A percentile compares a stretch with the other conserved stretches of the same genome.
phyloP scores from a whole-genome alignment of 495 filamentous ascomycete genomes.

The Recurvomyces mirabilis region DNA sequence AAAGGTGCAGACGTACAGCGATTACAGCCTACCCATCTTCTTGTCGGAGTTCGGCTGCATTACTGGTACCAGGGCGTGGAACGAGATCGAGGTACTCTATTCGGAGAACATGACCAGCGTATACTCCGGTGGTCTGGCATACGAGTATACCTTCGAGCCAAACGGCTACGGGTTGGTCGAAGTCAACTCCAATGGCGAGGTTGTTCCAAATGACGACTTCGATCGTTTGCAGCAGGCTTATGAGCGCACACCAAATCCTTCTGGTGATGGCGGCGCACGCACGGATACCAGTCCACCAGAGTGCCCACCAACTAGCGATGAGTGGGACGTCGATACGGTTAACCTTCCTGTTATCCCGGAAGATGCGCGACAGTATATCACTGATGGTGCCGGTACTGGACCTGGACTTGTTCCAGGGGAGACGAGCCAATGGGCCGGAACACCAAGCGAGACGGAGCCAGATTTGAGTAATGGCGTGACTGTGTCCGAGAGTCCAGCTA shows the following conservation, averaged over 20 bases:
- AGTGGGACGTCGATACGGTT: constrained; percentile 57
- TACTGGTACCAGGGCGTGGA: constrained; percentile 65
- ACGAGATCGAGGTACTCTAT: constrained; percentile 70
- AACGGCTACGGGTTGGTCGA: constrained; percentile 64
- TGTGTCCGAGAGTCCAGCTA: neutral
- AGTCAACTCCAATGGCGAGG: constrained; percentile 40
- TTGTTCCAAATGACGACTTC: constrained; percentile 44
- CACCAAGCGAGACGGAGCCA: constrained; percentile 34
- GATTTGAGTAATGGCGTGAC: neutral
- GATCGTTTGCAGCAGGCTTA: constrained; percentile 54
- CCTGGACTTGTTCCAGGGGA: constrained; percentile 50
- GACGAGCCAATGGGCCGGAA: constrained; percentile 32
- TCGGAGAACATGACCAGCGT: constrained; percentile 59
- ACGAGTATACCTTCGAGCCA: constrained; percentile 68
- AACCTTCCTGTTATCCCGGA: constrained; percentile 65
- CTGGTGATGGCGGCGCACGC: constrained; percentile 69
- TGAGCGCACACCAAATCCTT: constrained; percentile 49
- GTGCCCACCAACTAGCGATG: constrained; percentile 57
- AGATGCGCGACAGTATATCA: constrained; percentile 57
- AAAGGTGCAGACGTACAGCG: constrained; percentile 82
- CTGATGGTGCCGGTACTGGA: constrained; percentile 58
- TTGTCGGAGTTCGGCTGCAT: constrained; percentile 94
- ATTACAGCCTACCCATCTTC: constrained; percentile 86
- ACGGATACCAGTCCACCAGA: constrained; percentile 46
- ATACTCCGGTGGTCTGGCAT: constrained; percentile 78